phyloP scores from a whole-genome alignment of 495 filamentous ascomycete genomes.

The Hamigera avellanea region DNA sequence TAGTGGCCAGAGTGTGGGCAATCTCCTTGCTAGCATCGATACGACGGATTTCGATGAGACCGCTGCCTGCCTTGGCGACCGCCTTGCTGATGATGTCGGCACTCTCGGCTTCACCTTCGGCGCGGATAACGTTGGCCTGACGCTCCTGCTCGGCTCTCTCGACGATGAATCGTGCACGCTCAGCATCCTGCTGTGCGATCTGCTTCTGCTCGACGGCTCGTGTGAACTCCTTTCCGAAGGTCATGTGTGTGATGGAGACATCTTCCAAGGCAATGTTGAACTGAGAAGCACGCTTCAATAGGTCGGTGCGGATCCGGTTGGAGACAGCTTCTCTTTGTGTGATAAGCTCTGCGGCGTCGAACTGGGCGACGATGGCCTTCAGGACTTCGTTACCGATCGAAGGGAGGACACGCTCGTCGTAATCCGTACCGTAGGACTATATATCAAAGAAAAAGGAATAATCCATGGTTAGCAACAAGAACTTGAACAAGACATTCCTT shows the following conservation, averaged over 20 bases:
- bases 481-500: neutral
- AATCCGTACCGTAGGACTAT: slow-evolving; percentile 82
- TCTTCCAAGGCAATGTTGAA: slow-evolving; percentile 99
- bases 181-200: slow-evolving; percentile 98
- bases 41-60: slow-evolving; percentile 86
- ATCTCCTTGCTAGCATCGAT: slow-evolving; percentile 98
- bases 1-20: slow-evolving; percentile 73
- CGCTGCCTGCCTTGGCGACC: slow-evolving; percentile 84
- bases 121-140: slow-evolving; percentile 94
- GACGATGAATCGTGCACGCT: slow-evolving; percentile 94
- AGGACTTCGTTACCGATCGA: slow-evolving; percentile 99
- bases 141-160: slow-evolving; percentile 98
- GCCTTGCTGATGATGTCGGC: slow-evolving; percentile 88
- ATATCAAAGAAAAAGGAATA: neutral
- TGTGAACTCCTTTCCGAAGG: slow-evolving; percentile 98
- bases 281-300: slow-evolving; percentile 88
- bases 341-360: slow-evolving; percentile 98
- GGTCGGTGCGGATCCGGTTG: slow-evolving; percentile 88
- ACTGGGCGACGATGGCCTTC: slow-evolving; percentile 97
- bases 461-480: neutral
- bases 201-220: slow-evolving; percentile 99
- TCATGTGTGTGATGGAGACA: slow-evolving; percentile 99
- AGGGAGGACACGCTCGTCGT: slow-evolving; percentile 97
- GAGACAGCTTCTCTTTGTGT: slow-evolving; percentile 95
- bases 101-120: slow-evolving; percentile 93